Conservation (phyloP, 2,329 filamentous ascomycete genomes). For the Sarocladium brachiariae region DNA sequence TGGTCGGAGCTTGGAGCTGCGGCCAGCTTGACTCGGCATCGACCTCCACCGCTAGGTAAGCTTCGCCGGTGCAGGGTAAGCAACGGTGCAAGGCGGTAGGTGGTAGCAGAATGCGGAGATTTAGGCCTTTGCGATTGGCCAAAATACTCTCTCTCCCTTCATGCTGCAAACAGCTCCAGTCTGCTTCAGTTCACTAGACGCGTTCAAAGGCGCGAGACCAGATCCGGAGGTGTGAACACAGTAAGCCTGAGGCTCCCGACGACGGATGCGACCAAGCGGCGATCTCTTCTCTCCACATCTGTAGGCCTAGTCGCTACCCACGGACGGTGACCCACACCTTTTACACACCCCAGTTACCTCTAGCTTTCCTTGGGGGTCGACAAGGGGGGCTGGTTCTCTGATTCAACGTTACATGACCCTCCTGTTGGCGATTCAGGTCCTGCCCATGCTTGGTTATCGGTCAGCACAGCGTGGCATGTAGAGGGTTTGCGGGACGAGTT, state of each 20-base stretch:
- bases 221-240: conserved; percentile 1
- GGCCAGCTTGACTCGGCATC: not conserved
- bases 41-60: too few species aligned
- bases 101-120: not conserved
- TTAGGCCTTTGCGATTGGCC: not conserved
- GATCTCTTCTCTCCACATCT: conserved; percentile 4
- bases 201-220: not conserved
- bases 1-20: conserved; percentile 11
- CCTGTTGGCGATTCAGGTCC: not conserved
- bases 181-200: not conserved
- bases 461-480: not conserved
- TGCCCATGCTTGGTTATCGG: not conserved
- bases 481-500: not conserved
- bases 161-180: not conserved
- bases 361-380: not conserved
- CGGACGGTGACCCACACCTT: not conserved
- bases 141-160: too few species aligned
- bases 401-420: conserved; percentile 11
- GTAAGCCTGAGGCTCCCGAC: not conserved
- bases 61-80: not conserved
- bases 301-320: not conserved
- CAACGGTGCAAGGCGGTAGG: not conserved
- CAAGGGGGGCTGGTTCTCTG: not conserved
- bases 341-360: not conserved
- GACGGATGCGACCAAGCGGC: not conserved